phyloP scores from a whole-genome alignment of 2,329 filamentous ascomycete species.

The Claviceps sorghi region DNA sequence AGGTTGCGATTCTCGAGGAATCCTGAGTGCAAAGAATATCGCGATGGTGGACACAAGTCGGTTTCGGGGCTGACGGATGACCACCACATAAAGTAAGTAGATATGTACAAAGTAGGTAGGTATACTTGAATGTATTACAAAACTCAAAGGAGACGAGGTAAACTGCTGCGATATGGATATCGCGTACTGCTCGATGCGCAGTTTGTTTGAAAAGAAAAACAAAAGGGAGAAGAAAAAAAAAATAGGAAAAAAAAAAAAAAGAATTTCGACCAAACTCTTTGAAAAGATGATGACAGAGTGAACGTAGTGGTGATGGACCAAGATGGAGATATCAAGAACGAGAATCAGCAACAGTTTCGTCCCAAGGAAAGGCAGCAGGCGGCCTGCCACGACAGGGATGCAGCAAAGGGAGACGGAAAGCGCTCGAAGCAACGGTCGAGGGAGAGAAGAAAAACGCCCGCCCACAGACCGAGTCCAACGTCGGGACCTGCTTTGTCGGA shows the following conservation, averaged over 20 bases:
- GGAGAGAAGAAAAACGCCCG: neutral
- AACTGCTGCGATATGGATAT: neutral
- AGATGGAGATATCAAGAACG: too few relatives aligned
- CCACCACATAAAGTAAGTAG: neutral
- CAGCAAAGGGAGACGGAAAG: too few relatives aligned
- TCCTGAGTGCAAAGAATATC: neutral
- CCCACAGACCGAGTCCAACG: neutral
- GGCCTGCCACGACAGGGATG: too few relatives aligned
- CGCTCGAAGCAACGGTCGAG: too few relatives aligned
- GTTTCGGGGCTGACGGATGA: neutral
- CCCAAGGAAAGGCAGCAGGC: too few relatives aligned
- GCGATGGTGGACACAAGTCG: neutral
- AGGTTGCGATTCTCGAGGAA: neutral
- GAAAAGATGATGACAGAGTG: neutral
- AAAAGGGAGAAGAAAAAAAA: too few relatives aligned
- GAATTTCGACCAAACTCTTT: too few relatives aligned
- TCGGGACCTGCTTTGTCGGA: neutral
- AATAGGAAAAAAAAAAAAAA: too few relatives aligned
- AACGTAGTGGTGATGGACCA: neutral
- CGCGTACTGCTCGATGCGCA: neutral
- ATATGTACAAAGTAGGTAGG: too few relatives aligned
- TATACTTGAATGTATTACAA: neutral
- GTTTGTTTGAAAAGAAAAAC: too few relatives aligned
- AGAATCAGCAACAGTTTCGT: too few relatives aligned
- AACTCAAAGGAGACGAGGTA: neutral